Evolutionary conservation across 352 stramenopile genomes (phyloP).

Genomic region (Phytopythium boreale): DNA sequence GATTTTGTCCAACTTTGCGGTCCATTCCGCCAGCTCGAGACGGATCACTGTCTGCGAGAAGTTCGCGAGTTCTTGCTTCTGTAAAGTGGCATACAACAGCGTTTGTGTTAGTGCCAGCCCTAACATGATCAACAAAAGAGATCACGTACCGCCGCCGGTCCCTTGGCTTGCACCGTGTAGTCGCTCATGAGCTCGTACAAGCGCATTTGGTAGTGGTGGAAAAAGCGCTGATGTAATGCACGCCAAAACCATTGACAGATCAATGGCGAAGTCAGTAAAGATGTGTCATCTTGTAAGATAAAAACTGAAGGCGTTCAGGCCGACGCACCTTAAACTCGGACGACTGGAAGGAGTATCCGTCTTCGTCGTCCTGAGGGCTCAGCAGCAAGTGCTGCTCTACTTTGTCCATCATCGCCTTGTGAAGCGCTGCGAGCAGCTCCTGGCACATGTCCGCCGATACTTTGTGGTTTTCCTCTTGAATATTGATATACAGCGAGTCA

Average conservation of each 20-base stretch:
- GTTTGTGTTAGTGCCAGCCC: background rate
- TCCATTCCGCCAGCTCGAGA: conserved; percentile 46
- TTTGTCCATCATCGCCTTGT: conserved; percentile 57
- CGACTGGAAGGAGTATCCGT: conserved; percentile 65
- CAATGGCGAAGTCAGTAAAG: background rate
- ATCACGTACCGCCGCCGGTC: conserved; percentile 47
- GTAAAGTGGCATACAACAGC: background rate
- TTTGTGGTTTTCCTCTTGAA: conserved; percentile 72
- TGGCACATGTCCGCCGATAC: conserved; percentile 64
- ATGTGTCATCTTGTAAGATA: background rate
- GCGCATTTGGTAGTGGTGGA: conserved; percentile 64
- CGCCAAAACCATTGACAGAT: conserved; percentile 2
- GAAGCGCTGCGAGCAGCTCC: conserved; percentile 48
- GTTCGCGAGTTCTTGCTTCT: conserved; percentile 65
- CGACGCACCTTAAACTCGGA: conserved; percentile 59
- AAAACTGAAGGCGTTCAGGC: background rate
- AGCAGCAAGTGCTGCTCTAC: conserved; percentile 49
- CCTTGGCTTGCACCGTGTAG: conserved; percentile 65
- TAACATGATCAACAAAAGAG: background rate
- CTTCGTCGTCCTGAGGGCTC: conserved; percentile 36
- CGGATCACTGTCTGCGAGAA: conserved; percentile 65
- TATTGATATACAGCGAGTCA: conserved; percentile 57
- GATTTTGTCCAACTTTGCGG: conserved; percentile 57
- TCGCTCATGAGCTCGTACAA: conserved; percentile 67
- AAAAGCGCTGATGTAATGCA: conserved; percentile 49